Percentiles rank a stretch among this genome's conserved stretches.
Conservation (phyloP, 2,329 filamentous ascomycete species). For the Chalaropsis ovoidea region DNA sequence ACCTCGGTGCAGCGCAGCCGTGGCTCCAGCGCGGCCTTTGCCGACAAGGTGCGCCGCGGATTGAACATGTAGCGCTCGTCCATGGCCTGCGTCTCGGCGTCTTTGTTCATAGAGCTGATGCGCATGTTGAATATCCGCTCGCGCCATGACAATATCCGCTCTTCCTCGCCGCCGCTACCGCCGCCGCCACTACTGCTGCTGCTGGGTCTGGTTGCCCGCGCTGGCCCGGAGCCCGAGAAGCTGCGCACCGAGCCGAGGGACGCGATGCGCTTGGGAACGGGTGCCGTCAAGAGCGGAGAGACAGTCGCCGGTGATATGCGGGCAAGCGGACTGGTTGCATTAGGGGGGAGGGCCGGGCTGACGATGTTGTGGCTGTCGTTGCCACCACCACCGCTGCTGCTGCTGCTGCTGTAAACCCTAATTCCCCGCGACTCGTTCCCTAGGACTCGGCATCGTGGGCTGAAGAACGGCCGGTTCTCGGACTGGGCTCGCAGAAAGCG, state of each 20-base stretch:
- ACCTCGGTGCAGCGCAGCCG: slow-evolving; percentile 90
- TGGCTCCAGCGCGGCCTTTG: slow-evolving; percentile 73
- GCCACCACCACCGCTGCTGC: not conserved
- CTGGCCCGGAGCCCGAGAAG: slow-evolving; percentile 8
- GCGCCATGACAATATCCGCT: slow-evolving; percentile 24
- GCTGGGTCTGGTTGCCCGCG: not conserved
- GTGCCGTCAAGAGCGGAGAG: not conserved
- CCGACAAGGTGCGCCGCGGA: slow-evolving; percentile 43
- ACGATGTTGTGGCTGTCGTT: not conserved
- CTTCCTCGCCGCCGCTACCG: slow-evolving; percentile 13
- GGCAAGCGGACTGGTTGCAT: not conserved
- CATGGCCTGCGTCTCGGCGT: slow-evolving; percentile 16
- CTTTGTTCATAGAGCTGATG: slow-evolving; percentile 24
- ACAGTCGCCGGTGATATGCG: not conserved
- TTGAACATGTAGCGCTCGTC: slow-evolving; percentile 25
- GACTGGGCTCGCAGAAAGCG: slow-evolving; percentile 65
- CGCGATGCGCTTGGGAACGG: not conserved
- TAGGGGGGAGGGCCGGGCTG: too few relatives aligned
- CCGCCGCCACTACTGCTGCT: not conserved
- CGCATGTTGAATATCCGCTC: slow-evolving; percentile 24
- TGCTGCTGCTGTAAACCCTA: slow-evolving; percentile 3
- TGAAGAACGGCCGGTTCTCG: slow-evolving; percentile 46
- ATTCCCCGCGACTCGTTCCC: slow-evolving; percentile 8
- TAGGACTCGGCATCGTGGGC: slow-evolving; percentile 27
- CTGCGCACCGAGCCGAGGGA: slow-evolving; percentile 7